phyloP scores from a whole-genome alignment of 306 rosid genomes.

The Hippophae rhamnoides region DNA sequence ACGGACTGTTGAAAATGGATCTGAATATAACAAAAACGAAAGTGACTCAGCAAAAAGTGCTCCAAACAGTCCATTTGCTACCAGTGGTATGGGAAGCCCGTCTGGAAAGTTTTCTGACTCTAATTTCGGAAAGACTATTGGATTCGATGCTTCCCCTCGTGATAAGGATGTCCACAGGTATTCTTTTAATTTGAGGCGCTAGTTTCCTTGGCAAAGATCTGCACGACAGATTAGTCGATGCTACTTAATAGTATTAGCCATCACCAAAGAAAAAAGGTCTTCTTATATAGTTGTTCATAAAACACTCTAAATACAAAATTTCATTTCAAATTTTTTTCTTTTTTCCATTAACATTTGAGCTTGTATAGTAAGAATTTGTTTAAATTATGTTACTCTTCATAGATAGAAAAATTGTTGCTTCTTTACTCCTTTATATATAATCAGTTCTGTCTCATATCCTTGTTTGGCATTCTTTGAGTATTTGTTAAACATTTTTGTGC shows the following conservation, averaged over 20 bases:
- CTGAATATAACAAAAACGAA: conserved; percentile 48
- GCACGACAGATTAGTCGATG: neutral
- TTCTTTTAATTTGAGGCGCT: neutral
- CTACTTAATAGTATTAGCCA: neutral
- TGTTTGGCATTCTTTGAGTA: too few species aligned
- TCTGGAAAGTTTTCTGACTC: conserved; percentile 45
- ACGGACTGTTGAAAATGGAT: conserved; percentile 58
- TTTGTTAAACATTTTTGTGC: too few species aligned
- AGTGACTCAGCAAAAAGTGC: conserved; percentile 52
- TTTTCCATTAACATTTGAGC: too few species aligned
- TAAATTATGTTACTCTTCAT: too few species aligned
- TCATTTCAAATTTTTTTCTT: too few species aligned
- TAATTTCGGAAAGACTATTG: conserved; percentile 40
- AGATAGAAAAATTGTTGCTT: too few species aligned
- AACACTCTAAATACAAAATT: too few species aligned
- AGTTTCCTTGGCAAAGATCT: conserved; percentile 16
- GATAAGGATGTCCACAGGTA: conserved; percentile 72
- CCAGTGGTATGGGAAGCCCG: conserved; percentile 71
- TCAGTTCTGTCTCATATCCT: too few species aligned
- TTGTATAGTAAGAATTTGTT: too few species aligned
- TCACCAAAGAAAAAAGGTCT: too few species aligned
- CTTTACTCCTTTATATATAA: too few species aligned
- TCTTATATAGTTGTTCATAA: too few species aligned
- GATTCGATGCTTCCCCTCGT: conserved; percentile 54
- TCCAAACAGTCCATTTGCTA: conserved; percentile 69